A percentile compares a stretch with the other conserved stretches of the same genome.
These are phyloP conservation scores for Pyrenula massariospora DNA, from an alignment of 495 filamentous ascomycete species.

Conservation along the genomic window DNA sequence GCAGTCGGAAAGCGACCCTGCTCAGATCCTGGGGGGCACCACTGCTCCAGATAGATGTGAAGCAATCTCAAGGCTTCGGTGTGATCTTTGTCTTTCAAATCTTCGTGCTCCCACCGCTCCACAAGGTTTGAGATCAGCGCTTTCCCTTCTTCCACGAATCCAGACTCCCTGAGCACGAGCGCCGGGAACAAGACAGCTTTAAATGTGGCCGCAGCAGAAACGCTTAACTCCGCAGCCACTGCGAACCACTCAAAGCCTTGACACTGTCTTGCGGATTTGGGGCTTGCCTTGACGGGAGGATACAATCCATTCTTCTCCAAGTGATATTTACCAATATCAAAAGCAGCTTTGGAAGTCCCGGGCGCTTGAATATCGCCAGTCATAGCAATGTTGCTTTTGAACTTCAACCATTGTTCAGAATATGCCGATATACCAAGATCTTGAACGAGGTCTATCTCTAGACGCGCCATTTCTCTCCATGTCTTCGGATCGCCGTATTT, in stretches of 20 bases:
- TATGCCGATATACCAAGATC: background rate
- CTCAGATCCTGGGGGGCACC: background rate
- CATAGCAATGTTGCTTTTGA: background rate
- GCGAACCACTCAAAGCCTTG: background rate
- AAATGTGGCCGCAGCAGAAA: background rate
- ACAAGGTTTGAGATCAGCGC: background rate
- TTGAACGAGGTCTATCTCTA: background rate
- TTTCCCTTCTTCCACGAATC: background rate
- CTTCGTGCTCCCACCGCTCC: background rate
- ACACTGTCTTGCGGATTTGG: background rate
- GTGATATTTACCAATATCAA: background rate
- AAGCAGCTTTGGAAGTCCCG: background rate
- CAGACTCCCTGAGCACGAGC: background rate
- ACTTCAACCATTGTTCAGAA: background rate
- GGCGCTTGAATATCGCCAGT: background rate
- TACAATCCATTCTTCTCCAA: background rate
- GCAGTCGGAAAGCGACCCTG: background rate
- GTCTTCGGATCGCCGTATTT: background rate
- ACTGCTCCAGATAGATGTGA: background rate
- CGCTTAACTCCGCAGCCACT: background rate
- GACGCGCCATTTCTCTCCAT: background rate
- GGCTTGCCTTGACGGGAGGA: background rate
- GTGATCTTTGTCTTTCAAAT: background rate
- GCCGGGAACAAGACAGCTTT: background rate
- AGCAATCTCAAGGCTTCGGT: background rate